Conservation (phyloP, 1,284 basidiomycete genomes). For the Fomitopsis pinicola region DNA sequence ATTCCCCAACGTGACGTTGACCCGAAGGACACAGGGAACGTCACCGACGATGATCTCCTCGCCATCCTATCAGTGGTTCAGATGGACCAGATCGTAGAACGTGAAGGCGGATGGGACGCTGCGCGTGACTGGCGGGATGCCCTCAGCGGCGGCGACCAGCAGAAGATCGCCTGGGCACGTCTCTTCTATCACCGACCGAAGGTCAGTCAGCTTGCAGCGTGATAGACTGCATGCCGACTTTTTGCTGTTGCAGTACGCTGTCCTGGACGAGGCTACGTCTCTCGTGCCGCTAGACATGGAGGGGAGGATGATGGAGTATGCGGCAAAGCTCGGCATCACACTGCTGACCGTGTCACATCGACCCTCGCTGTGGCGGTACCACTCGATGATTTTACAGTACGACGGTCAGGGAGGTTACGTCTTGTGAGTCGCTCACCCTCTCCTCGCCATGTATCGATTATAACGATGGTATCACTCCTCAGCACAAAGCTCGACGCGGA, state of each 20-base stretch:
- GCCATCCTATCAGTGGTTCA: constrained; percentile 77
- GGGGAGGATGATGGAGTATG: constrained; percentile 94
- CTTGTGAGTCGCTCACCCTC: constrained; percentile 53
- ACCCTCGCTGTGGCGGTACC: constrained; percentile 94
- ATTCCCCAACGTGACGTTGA: constrained; percentile 9
- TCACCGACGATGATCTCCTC: constrained; percentile 77
- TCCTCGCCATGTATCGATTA: background rate
- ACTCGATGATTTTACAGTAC: constrained; percentile 88
- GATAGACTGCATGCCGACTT: background rate
- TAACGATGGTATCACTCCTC: constrained; percentile 6
- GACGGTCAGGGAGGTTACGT: constrained; percentile 81
- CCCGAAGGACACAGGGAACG: constrained; percentile 37
- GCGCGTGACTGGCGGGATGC: constrained; percentile 92
- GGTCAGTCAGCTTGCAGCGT: constrained; percentile 35
- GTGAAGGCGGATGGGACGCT: constrained; percentile 95
- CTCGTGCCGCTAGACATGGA: constrained; percentile 94
- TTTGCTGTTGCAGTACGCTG: constrained; percentile 69
- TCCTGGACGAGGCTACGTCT: constrained; percentile 94
- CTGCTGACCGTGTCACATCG: constrained; percentile 90
- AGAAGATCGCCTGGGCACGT: constrained; percentile 95
- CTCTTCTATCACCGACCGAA: constrained; percentile 96
- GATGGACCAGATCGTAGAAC: constrained; percentile 85
- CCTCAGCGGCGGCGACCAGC: constrained; percentile 84
- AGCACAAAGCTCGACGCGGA: constrained; percentile 91
- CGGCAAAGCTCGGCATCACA: constrained; percentile 83